phyloP scores from a whole-genome alignment of 2,329 filamentous ascomycete genomes.

The Scedosporium dehoogii region DNA sequence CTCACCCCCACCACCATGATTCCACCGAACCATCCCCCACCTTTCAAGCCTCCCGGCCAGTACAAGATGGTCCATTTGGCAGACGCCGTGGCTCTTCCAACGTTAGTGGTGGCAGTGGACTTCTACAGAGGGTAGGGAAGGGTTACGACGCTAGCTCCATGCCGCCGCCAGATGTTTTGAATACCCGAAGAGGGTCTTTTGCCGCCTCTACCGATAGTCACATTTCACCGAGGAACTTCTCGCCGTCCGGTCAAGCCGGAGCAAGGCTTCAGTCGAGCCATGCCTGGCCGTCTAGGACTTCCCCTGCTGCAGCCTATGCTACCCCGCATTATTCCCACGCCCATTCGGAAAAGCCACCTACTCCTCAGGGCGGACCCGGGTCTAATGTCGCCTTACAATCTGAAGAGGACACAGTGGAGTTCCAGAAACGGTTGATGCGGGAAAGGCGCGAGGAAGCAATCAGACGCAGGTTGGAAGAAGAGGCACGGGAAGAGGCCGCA shows the following conservation, averaged over 20 bases:
- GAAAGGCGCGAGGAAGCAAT: slow-evolving; percentile 60
- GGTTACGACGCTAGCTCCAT: slow-evolving; percentile 28
- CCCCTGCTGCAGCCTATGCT: slow-evolving; percentile 32
- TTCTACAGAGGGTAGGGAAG: slow-evolving; percentile 41
- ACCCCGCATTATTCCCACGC: slow-evolving; percentile 9
- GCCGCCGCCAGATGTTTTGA: slow-evolving; percentile 28
- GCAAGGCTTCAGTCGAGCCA: not conserved
- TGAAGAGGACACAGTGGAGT: slow-evolving; percentile 46
- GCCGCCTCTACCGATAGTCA: slow-evolving; percentile 40
- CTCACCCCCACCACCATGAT: slow-evolving; percentile 46
- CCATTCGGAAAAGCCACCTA: slow-evolving; percentile 14
- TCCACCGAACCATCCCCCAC: slow-evolving; percentile 77
- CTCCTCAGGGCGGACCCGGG: slow-evolving; percentile 15
- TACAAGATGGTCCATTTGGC: slow-evolving; percentile 57
- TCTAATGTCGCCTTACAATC: not conserved
- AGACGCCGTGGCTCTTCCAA: slow-evolving; percentile 82
- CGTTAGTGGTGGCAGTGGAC: slow-evolving; percentile 76
- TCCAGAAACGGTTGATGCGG: slow-evolving; percentile 63
- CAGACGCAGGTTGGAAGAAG: slow-evolving; percentile 57
- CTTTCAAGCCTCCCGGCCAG: slow-evolving; percentile 69
- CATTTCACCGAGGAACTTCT: slow-evolving; percentile 33
- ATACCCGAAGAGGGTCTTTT: slow-evolving; percentile 33
- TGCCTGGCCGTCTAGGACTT: slow-evolving; percentile 23
- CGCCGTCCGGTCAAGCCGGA: slow-evolving; percentile 24
- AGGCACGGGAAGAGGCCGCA: slow-evolving; percentile 62